Conservation (phyloP, 257 asterid genomes). For the Verbascum thapsus region DNA sequence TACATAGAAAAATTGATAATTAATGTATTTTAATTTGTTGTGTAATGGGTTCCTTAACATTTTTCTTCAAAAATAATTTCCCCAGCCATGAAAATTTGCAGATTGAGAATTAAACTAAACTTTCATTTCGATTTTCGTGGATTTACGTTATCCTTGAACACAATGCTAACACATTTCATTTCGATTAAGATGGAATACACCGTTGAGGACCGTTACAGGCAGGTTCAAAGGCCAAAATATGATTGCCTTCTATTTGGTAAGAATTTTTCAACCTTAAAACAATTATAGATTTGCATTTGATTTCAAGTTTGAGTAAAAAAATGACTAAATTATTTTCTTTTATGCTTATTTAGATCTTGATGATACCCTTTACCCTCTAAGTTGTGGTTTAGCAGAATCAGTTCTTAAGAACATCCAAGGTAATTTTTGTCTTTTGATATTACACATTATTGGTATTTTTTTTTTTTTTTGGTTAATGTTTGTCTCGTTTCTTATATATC, state of each 20-base stretch:
- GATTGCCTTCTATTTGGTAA: conserved; percentile 97
- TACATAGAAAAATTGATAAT: background rate
- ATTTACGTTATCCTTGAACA: conserved; percentile 31
- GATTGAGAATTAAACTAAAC: conserved; percentile 31
- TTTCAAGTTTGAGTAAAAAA: conserved; percentile 16
- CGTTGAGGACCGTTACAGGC: conserved; percentile 53
- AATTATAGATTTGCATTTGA: too few relatives aligned
- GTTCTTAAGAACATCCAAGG: conserved; percentile 80
- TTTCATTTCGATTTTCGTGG: conserved; percentile 28
- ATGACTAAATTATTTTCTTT: background rate
- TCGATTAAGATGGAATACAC: conserved; percentile 64
- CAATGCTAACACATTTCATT: conserved; percentile 41
- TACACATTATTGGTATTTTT: background rate
- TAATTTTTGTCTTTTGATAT: conserved; percentile 24
- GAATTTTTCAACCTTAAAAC: conserved; percentile 20
- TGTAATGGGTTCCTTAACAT: background rate
- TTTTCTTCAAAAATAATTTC: background rate
- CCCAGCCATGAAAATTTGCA: conserved; percentile 31
- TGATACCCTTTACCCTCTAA: conserved; percentile 93
- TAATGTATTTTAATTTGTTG: conserved; percentile 5
- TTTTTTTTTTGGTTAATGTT: background rate
- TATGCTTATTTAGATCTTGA: conserved; percentile 67
- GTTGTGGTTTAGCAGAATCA: conserved; percentile 67
- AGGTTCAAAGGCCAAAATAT: conserved; percentile 69
- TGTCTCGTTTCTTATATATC: conserved; percentile 17